These are phyloP conservation scores for Chalciporus sp. DNA, from an alignment of 1,284 basidiomycete genomes.

Conservation along the genomic window DNA sequence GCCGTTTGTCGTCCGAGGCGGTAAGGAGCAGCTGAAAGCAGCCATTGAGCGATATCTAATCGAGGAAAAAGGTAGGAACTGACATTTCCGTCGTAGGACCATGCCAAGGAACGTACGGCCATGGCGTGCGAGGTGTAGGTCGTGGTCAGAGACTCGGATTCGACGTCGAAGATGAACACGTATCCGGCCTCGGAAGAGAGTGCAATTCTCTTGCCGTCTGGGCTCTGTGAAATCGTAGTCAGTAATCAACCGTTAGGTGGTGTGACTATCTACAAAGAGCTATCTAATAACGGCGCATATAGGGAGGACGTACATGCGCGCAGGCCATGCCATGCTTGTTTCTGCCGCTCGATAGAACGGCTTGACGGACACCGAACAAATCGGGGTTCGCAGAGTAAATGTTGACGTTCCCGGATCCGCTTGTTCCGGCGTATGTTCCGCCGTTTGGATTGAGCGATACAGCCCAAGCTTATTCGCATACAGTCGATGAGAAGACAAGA, in stretches of 20 bases:
- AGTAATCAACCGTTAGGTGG: conserved; percentile 4
- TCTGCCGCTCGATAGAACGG: conserved; percentile 66
- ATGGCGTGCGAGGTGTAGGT: conserved; percentile 86
- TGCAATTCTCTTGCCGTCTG: conserved; percentile 78
- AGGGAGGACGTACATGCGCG: conserved; percentile 61
- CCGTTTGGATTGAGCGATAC: conserved; percentile 77
- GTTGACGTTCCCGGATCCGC: conserved; percentile 71
- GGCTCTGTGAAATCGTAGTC: conserved; percentile 57
- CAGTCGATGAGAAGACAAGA: conserved; percentile 13
- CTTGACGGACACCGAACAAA: conserved; percentile 62
- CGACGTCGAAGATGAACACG: conserved; percentile 79
- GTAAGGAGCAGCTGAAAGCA: conserved; percentile 72
- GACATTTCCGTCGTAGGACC: conserved; percentile 78
- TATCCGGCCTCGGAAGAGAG: conserved; percentile 81
- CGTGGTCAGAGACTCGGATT: conserved; percentile 59
- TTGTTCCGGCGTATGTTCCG: conserved; percentile 77
- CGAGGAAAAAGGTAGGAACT: conserved; percentile 15
- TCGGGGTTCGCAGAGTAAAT: conserved; percentile 63
- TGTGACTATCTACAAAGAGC: conserved; percentile 1
- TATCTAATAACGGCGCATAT: conserved; percentile 8
- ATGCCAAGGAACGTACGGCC: conserved; percentile 79
- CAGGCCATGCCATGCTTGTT: conserved; percentile 83
- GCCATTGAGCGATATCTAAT: conserved; percentile 12
- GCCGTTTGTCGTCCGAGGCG: conserved; percentile 86
- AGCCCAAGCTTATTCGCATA: conserved; percentile 64